A percentile compares a stretch with the other conserved stretches of the same genome.
phyloP scores from a whole-genome alignment of 768 basidiomycete genomes.

The Tephrocybe sp. region DNA sequence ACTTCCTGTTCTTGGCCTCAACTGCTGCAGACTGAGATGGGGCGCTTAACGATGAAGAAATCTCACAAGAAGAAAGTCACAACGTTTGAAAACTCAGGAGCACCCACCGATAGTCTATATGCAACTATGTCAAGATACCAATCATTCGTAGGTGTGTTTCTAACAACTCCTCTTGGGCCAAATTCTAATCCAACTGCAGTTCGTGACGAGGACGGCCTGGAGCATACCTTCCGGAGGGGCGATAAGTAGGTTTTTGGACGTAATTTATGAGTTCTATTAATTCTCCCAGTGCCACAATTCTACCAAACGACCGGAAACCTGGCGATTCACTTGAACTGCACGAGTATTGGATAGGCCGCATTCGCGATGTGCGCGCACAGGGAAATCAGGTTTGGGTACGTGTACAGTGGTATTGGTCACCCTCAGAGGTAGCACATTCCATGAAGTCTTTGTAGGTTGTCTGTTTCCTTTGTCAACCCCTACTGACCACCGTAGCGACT shows the following conservation, averaged over 20 bases:
- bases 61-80: constrained; percentile 14
- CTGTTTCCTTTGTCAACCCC: neutral
- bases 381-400: constrained; percentile 40
- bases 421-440: constrained; percentile 39
- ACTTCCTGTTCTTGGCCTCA: too few species aligned
- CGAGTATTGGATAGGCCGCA: constrained; percentile 54
- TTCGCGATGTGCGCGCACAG: constrained; percentile 43
- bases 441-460: constrained; percentile 51
- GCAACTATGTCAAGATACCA: constrained; percentile 16
- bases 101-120: constrained; percentile 20
- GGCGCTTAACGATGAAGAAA: constrained; percentile 8
- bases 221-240: constrained; percentile 28
- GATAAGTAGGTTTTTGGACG: constrained; percentile 33
- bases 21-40: neutral
- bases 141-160: constrained; percentile 25
- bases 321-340: constrained; percentile 25
- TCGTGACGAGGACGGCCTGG: constrained; percentile 28
- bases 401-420: constrained; percentile 58
- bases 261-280: neutral
- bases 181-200: too few species aligned
- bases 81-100: constrained; percentile 5
- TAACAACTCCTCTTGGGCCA: too few species aligned
- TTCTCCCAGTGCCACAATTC: constrained; percentile 37
- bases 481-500: constrained; percentile 29
- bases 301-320: constrained; percentile 33